Base-by-base conservation (phyloP, 2,329 filamentous ascomycete genomes). In the Domatiomyces catenatus region DNA sequence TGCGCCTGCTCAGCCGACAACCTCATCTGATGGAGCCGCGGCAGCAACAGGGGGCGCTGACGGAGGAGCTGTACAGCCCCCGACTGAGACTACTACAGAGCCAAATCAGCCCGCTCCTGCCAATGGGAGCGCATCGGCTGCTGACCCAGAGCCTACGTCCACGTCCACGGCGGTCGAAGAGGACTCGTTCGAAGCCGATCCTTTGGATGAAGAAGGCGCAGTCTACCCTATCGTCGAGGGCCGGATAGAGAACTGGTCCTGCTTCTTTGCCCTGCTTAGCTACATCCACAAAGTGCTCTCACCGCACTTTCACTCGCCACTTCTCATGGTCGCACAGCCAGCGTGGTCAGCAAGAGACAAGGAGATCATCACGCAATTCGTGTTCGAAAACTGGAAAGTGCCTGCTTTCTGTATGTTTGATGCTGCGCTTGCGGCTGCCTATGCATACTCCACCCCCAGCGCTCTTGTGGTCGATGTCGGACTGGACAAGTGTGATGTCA, bases 371-470 rank as follows among this genome's bases (percentile, higher is more conserved):
- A 85, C 89, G 12, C 86, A 92, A 56, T 98, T 94, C 71, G 80
- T 96, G 57, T 98, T 98, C 62, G 92, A 98, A 68, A 93, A 92
- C 69, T 94, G 94, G 64, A 92, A 90, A 70, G 92, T 87, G 0
- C 92, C 92, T 0, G 88, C 86, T 0, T 84, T 98, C 48, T 89
- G 84, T 60, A 75, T 96, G 55, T 83, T 98, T 71, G 86, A 96
- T 67, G 84, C 87, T 59, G 89, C 86, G 2, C 70, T 93, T 46
- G 89, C 92, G 22, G 84, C 87, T 0, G 83, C 72, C 52, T 83
- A 80, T 61, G 80, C 92, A 51, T 96, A 93, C 62, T 89, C 87
- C 8, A 76, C 88, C 26, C 75, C 81, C 28, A 87, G 79, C 59
- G 83, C 92, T 61, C 92, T 87, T 0, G 79, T 98, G 18, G 75